phyloP scores from a whole-genome alignment of 202 grass and related monocot genomes.

The Setaria viridis region DNA sequence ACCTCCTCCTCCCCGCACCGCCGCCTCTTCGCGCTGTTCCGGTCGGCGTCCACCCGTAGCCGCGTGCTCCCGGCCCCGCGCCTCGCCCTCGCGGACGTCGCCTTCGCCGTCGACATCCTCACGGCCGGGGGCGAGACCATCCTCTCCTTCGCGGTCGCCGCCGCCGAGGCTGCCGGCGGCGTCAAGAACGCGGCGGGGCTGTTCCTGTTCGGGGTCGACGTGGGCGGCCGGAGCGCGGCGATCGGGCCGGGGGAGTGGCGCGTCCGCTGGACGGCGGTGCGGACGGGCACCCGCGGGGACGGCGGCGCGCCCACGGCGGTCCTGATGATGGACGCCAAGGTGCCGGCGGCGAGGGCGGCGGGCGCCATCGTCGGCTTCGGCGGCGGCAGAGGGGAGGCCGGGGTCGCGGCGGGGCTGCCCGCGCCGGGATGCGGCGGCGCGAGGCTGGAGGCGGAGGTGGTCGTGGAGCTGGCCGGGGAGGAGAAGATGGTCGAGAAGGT shows the following conservation, averaged over 20 bases:
- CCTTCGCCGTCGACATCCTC: conserved; percentile 53
- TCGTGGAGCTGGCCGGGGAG: conserved; percentile 58
- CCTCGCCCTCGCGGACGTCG: conserved; percentile 59
- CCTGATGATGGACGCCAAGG: conserved; percentile 66
- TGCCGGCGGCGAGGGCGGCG: conserved; percentile 41
- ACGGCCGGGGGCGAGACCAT: conserved; percentile 5
- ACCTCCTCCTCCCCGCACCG: conserved; percentile 29
- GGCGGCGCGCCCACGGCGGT: conserved; percentile 40
- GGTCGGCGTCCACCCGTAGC: conserved; percentile 39
- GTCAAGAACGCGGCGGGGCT: conserved; percentile 20
- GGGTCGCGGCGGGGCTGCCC: conserved; percentile 60
- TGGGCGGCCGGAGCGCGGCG: conserved; percentile 28
- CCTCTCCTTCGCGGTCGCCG: conserved; percentile 53
- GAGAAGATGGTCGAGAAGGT: conserved; percentile 57
- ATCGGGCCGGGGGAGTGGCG: conserved; percentile 43
- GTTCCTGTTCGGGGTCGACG: conserved; percentile 69
- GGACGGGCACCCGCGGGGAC: conserved; percentile 24
- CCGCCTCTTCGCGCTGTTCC: conserved; percentile 64
- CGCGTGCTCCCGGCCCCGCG: conserved; percentile 25
- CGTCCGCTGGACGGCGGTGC: conserved; percentile 69
- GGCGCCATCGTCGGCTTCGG: neutral
- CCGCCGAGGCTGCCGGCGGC: neutral
- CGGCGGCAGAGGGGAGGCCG: conserved; percentile 40
- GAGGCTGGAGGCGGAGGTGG: conserved; percentile 44
- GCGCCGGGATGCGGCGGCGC: conserved; percentile 46